phyloP scores from a whole-genome alignment of 129 eudicot species.

The Lonicera japonica region DNA sequence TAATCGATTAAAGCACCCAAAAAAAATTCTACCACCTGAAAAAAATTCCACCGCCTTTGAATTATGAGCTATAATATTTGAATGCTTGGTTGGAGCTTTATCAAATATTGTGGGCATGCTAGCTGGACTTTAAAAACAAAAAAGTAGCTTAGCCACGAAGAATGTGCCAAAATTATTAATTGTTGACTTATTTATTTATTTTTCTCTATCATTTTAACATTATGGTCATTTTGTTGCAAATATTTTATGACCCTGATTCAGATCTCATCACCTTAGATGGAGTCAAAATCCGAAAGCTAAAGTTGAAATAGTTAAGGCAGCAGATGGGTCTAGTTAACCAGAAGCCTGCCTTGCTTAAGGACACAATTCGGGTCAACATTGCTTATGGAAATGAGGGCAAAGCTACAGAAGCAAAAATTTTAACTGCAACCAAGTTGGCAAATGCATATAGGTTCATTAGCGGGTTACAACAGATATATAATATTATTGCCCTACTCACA shows the following conservation, averaged over 20 bases:
- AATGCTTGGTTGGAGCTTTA: too few species aligned
- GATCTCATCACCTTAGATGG: slow-evolving; percentile 29
- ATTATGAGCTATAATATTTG: too few species aligned
- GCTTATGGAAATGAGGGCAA: slow-evolving; percentile 23
- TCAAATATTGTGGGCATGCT: too few species aligned
- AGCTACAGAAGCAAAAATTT: slow-evolving; percentile 27
- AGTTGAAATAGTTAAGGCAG: slow-evolving; percentile 35
- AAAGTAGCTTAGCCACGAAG: too few species aligned
- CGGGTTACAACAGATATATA: slow-evolving; percentile 22
- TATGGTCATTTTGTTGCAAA: slow-evolving; percentile 29
- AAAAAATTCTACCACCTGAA: too few species aligned
- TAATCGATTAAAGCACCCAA: too few species aligned
- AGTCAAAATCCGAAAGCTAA: slow-evolving; percentile 18
- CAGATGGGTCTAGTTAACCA: slow-evolving; percentile 44
- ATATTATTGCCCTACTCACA: background rate
- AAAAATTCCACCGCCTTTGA: too few species aligned
- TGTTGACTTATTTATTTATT: too few species aligned
- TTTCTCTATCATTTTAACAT: too few species aligned
- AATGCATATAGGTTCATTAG: slow-evolving; percentile 34
- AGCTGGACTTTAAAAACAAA: too few species aligned
- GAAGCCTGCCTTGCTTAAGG: slow-evolving; percentile 32
- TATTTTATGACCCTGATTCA: slow-evolving; percentile 32
- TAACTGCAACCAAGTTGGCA: slow-evolving; percentile 27
- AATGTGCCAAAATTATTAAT: too few species aligned
- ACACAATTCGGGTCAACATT: slow-evolving; percentile 27